Conservation (phyloP, 1,139 yeast genomes). For the Entelexis sorbosivorans region DNA sequence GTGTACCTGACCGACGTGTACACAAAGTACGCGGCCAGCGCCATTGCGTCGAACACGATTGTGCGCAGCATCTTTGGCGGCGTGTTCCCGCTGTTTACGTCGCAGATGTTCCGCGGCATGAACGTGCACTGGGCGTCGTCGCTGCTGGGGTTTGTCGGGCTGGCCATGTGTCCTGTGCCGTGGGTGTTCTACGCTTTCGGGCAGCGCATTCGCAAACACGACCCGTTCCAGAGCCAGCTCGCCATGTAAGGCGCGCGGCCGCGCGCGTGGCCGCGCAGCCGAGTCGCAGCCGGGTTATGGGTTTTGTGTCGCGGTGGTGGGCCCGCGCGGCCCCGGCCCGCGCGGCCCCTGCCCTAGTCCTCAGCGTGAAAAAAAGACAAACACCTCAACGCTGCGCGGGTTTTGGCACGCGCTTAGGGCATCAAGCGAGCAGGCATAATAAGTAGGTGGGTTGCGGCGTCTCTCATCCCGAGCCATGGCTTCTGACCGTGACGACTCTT, state of each 20-base stretch:
- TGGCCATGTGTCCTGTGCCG: constrained; percentile 56
- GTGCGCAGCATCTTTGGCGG: constrained; percentile 60
- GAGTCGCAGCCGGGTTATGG: too few relatives aligned
- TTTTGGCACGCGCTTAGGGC: too few relatives aligned
- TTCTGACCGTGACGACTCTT: constrained; percentile 15
- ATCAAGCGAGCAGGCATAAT: too few relatives aligned
- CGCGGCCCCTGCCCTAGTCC: neutral
- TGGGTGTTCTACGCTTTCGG: constrained; percentile 51
- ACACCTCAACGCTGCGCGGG: too few relatives aligned
- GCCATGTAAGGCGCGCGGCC: neutral
- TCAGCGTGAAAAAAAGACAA: neutral
- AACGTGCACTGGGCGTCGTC: constrained; percentile 57
- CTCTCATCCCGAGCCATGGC: neutral
- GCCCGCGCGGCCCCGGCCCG: neutral
- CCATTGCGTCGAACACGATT: constrained; percentile 67
- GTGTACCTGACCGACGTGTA: constrained; percentile 56
- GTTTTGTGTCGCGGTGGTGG: neutral
- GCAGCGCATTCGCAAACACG: constrained; percentile 36
- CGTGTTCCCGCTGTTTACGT: constrained; percentile 64
- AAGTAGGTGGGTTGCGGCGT: too few relatives aligned
- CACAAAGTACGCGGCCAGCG: constrained; percentile 57
- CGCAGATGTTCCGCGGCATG: constrained; percentile 43
- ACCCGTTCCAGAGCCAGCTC: constrained; percentile 16
- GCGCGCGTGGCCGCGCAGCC: too few relatives aligned
- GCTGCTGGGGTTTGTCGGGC: constrained; percentile 44